Base-by-base conservation (phyloP, 129 eudicot species). In the Lactuca sativa region DNA sequence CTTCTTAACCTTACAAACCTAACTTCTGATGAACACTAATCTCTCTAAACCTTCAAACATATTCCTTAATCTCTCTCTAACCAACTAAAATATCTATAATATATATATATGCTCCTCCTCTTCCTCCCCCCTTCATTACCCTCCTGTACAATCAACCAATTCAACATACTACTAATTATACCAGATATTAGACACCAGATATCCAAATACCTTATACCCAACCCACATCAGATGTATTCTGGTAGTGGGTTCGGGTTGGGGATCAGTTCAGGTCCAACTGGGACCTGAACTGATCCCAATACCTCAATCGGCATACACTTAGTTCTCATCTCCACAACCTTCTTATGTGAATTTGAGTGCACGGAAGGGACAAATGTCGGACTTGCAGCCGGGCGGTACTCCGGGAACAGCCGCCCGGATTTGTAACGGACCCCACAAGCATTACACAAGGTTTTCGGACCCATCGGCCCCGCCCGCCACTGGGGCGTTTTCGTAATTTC, bases 351-450 rank as follows among this genome's bases (percentile, higher is more conserved):
- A 54, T 93, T 93, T 7, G 98, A 93, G 83, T 93, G 98, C 76
- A 93, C 4, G 0, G 95, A 63, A 1, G 97, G 92, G 33, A 85
- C 85, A 51, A 93, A 93, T 6, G 97, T 92, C 0, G 96, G 98
- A 33, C 98, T 92, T 8, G 98, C 98, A 2, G 98, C 98, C 2
- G 98, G 98, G 7, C 98, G 88, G 63, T 92, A 92, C 88, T 92
- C 98, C 0, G 98, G 98, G 82, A 76, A 89, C 61, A 92, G 83
- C 55, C 98, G 66, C 18, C 98, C 98, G 0, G 96, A 89, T 73
- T 92, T 92, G 88, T 86, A 83, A 41, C 98, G 98, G 10, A 92
- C 98, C 37, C 98, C 98, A 54, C 98, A 92, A 2, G 98, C 98
- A 32, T 92, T 92, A 83, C 98, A 92, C 5, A 92, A 87, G 32